These are phyloP conservation scores for Grosmannia huntii DNA, from an alignment of 2,329 filamentous ascomycete genomes.

Conservation along the genomic window DNA sequence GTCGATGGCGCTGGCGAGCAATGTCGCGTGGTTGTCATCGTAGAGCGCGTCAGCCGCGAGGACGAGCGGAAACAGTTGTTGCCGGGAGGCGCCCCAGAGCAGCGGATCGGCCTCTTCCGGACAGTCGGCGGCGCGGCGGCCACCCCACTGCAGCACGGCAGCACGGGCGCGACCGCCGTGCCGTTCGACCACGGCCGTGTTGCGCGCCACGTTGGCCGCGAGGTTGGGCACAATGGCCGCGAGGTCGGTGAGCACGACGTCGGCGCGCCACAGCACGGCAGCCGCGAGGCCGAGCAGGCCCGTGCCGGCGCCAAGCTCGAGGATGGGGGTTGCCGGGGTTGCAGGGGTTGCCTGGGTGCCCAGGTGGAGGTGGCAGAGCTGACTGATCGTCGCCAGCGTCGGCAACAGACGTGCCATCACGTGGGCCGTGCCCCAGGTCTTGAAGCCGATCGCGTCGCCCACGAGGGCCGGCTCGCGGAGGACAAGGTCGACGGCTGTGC, in stretches of 20 bases:
- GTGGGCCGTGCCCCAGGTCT: slow-evolving; percentile 91
- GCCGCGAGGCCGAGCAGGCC: slow-evolving; percentile 83
- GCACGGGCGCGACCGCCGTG: slow-evolving; percentile 45
- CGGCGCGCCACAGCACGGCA: slow-evolving; percentile 53
- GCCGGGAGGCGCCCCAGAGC: slow-evolving; percentile 22
- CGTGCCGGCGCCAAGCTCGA: slow-evolving; percentile 84
- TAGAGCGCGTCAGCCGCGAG: slow-evolving; percentile 82
- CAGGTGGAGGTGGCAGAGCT: not conserved
- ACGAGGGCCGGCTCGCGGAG: slow-evolving; percentile 82
- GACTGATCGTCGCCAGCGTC: not conserved
- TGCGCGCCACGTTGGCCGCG: slow-evolving; percentile 55
- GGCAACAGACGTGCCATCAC: slow-evolving; percentile 63
- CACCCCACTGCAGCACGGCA: slow-evolving; percentile 61
- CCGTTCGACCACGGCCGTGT: slow-evolving; percentile 40
- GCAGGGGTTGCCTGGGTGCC: too few species aligned
- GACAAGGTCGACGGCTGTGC: slow-evolving; percentile 40
- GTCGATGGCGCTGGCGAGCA: slow-evolving; percentile 59
- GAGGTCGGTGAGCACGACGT: slow-evolving; percentile 69
- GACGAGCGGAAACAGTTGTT: slow-evolving; percentile 41
- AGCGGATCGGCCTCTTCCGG: slow-evolving; percentile 29
- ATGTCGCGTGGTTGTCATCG: slow-evolving; percentile 64
- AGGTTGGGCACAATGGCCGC: slow-evolving; percentile 76
- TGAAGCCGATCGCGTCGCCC: slow-evolving; percentile 77
- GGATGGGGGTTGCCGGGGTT: slow-evolving; percentile 21
- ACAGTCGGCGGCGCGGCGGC: slow-evolving; percentile 9